Conservation (phyloP, 129 eudicot species). For the Flaveria linearis region DNA sequence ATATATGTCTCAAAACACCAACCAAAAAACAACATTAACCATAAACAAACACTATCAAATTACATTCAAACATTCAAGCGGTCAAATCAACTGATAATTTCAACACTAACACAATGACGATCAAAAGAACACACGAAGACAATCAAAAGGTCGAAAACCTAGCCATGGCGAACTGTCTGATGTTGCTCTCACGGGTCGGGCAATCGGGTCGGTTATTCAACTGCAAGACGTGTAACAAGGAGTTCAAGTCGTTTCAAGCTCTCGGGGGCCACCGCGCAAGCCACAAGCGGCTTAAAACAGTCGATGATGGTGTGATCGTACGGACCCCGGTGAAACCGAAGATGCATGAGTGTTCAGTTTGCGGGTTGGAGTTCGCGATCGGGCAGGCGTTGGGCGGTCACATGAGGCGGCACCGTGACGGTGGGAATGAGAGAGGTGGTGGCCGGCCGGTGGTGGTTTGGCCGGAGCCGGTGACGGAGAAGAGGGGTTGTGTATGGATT, state of each 20-base stretch:
- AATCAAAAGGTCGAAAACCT: conserved; percentile 40
- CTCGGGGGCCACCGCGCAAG: conserved; percentile 73
- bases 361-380: conserved; percentile 48
- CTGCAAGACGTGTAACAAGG: conserved; percentile 47
- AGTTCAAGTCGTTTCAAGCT: conserved; percentile 51
- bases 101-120: conserved; percentile 16
- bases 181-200: conserved; percentile 45
- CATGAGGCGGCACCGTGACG: conserved; percentile 58
- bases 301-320: not conserved
- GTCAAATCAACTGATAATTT: too few species aligned
- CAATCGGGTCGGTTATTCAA: conserved; percentile 34
- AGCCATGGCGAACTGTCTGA: conserved; percentile 57
- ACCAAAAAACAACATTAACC: conserved; percentile 1
- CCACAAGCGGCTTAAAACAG: conserved; percentile 39
- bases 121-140: conserved; percentile 37
- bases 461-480: conserved; percentile 9
- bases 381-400: conserved; percentile 79
- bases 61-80: too few species aligned
- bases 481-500: conserved; percentile 45
- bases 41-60: too few species aligned
- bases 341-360: conserved; percentile 47
- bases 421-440: conserved; percentile 6
- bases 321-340: conserved; percentile 35
- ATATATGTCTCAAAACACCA: not conserved
- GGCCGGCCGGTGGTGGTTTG: not conserved